phyloP scores from a whole-genome alignment of 352 stramenopile species.

The Globisporangium perplexum region DNA sequence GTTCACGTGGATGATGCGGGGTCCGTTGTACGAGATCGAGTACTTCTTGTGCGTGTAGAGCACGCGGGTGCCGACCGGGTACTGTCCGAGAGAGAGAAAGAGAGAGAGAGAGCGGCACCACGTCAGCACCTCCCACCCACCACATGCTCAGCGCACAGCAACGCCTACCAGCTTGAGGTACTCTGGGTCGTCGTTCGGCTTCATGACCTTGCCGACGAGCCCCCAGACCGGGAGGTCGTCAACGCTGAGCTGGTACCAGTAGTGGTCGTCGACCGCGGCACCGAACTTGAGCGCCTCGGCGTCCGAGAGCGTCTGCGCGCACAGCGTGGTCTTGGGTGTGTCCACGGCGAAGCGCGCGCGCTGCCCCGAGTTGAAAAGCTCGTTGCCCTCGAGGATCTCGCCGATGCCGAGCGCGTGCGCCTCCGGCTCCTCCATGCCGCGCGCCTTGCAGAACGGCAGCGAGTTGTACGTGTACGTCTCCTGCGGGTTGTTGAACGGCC shows the following conservation, averaged over 20 bases:
- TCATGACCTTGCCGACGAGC: slow-evolving; percentile 97
- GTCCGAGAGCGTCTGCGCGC: slow-evolving; percentile 64
- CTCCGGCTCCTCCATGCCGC: slow-evolving; percentile 83
- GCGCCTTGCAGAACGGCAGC: slow-evolving; percentile 95
- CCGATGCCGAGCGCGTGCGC: slow-evolving; percentile 88
- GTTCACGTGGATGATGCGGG: slow-evolving; percentile 98
- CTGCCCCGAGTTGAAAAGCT: slow-evolving; percentile 92
- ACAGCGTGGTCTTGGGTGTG: slow-evolving; percentile 60
- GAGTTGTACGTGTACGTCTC: slow-evolving; percentile 99
- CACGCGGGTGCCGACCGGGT: slow-evolving; percentile 68
- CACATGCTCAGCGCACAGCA: neutral
- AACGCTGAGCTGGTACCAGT: slow-evolving; percentile 99
- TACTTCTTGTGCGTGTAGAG: slow-evolving; percentile 98
- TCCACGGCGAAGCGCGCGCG: slow-evolving; percentile 71
- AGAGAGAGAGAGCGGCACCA: neutral
- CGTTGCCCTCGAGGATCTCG: slow-evolving; percentile 95
- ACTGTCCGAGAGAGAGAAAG: slow-evolving; percentile 20
- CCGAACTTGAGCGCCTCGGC: slow-evolving; percentile 74
- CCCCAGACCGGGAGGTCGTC: slow-evolving; percentile 98
- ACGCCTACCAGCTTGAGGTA: slow-evolving; percentile 59
- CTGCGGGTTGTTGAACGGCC: slow-evolving; percentile 96
- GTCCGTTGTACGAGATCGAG: slow-evolving; percentile 95
- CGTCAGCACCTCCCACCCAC: neutral
- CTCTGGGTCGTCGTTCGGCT: slow-evolving; percentile 77
- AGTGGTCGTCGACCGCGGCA: slow-evolving; percentile 90